Conservation (phyloP, 352 stramenopile species). For the Pythium angustatum region DNA sequence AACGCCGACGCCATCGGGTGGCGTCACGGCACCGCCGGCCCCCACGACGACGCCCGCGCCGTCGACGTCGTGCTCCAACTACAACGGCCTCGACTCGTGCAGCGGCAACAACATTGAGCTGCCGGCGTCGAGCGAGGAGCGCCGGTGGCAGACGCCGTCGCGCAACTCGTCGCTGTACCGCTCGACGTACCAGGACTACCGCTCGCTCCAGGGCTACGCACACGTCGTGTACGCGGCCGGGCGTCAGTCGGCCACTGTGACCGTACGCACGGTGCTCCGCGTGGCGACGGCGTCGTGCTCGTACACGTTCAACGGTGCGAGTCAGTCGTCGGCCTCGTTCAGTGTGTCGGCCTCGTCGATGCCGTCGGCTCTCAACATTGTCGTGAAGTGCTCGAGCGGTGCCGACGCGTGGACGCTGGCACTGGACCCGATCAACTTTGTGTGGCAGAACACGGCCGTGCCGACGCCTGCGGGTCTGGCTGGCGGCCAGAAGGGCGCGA, state of each 20-base stretch:
- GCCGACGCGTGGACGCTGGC: slow-evolving; percentile 37
- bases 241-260: slow-evolving; percentile 42
- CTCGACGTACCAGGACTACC: slow-evolving; percentile 44
- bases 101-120: slow-evolving; percentile 9
- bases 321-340: slow-evolving; percentile 18
- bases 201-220: slow-evolving; percentile 38
- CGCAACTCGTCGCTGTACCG: slow-evolving; percentile 37
- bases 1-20: slow-evolving; percentile 7
- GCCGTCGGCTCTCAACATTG: slow-evolving; percentile 36
- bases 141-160: slow-evolving; percentile 52
- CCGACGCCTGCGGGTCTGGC: slow-evolving; percentile 35
- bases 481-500: slow-evolving; percentile 54
- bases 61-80: slow-evolving; percentile 32
- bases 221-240: slow-evolving; percentile 41
- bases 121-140: slow-evolving; percentile 17
- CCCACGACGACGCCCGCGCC: slow-evolving; percentile 10
- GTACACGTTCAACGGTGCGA: slow-evolving; percentile 43
- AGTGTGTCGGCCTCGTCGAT: slow-evolving; percentile 32
- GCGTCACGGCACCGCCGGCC: neutral
- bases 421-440: slow-evolving; percentile 67
- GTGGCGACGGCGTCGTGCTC: slow-evolving; percentile 27
- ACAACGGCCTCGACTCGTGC: slow-evolving; percentile 20
- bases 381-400: slow-evolving; percentile 29
- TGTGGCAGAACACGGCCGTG: slow-evolving; percentile 53
- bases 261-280: slow-evolving; percentile 38